Evolutionary conservation across 2,329 filamentous ascomycete species (phyloP).

Genomic region (Venturia pyrina): DNA sequence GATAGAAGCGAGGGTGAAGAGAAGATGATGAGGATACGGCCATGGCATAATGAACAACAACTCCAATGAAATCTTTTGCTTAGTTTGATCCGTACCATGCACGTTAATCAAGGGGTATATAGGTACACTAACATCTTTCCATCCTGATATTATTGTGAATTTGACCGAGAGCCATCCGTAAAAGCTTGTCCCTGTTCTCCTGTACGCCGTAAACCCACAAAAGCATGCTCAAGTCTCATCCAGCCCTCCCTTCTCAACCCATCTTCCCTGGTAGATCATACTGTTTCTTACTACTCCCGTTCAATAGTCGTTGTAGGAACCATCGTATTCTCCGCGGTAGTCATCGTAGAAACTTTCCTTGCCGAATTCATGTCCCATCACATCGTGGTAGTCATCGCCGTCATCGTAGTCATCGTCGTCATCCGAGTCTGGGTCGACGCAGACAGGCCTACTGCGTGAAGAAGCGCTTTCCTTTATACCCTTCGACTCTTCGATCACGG

Average conservation of each 20-base stretch:
- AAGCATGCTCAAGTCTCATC: background rate
- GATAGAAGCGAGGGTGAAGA: background rate
- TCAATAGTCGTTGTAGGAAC: slow-evolving; percentile 1
- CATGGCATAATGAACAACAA: background rate
- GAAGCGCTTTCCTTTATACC: background rate
- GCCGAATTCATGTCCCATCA: background rate
- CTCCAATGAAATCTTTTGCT: too few relatives aligned
- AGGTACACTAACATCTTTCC: background rate
- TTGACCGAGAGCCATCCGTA: background rate
- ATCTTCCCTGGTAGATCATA: background rate
- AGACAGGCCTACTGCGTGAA: background rate
- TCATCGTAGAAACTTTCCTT: slow-evolving; percentile 2
- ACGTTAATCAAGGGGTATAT: background rate
- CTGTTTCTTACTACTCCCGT: background rate
- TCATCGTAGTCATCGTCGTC: background rate
- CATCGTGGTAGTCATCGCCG: background rate
- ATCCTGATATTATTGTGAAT: background rate
- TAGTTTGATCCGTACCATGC: too few relatives aligned
- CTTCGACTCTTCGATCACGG: background rate
- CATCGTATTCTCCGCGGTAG: background rate
- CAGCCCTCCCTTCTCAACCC: background rate
- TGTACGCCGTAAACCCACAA: background rate
- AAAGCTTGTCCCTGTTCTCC: background rate
- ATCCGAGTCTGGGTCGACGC: background rate
- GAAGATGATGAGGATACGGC: background rate